Conservation (phyloP, 2,329 filamentous ascomycete species). For the Alternaria viburni region DNA sequence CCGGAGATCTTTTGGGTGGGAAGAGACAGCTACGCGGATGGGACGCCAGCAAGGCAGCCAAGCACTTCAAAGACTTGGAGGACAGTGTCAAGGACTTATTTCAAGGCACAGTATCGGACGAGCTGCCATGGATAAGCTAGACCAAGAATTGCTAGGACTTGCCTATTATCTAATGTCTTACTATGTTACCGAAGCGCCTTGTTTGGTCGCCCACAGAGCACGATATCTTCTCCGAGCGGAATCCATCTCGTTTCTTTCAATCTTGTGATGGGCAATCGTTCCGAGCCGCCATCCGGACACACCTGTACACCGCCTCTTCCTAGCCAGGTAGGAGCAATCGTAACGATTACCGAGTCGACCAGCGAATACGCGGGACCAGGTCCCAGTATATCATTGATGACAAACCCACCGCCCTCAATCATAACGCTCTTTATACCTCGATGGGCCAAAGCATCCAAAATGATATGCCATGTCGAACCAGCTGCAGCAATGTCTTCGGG, state of each 20-base stretch:
- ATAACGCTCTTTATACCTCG: slow-evolving; percentile 76
- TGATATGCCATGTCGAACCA: slow-evolving; percentile 4
- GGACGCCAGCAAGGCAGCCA: slow-evolving; percentile 26
- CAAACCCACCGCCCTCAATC: slow-evolving; percentile 84
- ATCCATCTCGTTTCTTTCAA: slow-evolving; percentile 74
- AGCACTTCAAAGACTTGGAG: slow-evolving; percentile 35
- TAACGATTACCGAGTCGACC: slow-evolving; percentile 81
- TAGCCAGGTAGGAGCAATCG: slow-evolving; percentile 89
- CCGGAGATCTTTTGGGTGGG: slow-evolving; percentile 35
- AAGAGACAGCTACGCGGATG: slow-evolving; percentile 53
- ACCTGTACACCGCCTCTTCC: slow-evolving; percentile 82
- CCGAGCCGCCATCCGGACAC: slow-evolving; percentile 66
- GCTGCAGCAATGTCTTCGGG: not conserved
- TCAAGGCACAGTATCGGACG: slow-evolving; percentile 22
- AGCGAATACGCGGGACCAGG: slow-evolving; percentile 44
- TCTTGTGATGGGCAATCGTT: slow-evolving; percentile 64
- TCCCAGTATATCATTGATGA: slow-evolving; percentile 80
- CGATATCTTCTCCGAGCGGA: slow-evolving; percentile 81
- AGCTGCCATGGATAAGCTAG: slow-evolving; percentile 36
- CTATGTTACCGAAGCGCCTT: not conserved
- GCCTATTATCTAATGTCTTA: not conserved
- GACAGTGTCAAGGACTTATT: slow-evolving; percentile 37
- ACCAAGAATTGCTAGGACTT: not conserved
- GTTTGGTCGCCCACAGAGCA: slow-evolving; percentile 73
- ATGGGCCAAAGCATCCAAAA: slow-evolving; percentile 3